These are phyloP conservation scores for grape (Vitis vinifera) DNA, from an alignment of 164 flowering plant species.

Conservation along the genomic window DNA sequence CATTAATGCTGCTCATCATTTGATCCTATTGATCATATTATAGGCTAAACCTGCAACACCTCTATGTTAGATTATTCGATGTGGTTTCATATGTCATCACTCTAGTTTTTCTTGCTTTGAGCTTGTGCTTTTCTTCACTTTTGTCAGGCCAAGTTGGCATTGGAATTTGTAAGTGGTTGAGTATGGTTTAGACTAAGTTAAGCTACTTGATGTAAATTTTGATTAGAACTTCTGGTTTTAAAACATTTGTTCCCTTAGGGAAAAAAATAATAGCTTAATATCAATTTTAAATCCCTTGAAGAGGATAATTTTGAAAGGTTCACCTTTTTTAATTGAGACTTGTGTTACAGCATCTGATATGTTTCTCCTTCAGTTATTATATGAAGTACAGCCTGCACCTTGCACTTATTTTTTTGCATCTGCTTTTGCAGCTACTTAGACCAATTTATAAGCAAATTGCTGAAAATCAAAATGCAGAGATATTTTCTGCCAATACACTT, in stretches of 20 bases:
- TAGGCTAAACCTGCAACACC: not conserved
- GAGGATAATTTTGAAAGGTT: not conserved
- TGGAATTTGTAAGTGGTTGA: not conserved
- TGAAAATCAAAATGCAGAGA: slow-evolving; percentile 98
- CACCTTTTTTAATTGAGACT: no score
- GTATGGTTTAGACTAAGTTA: not conserved
- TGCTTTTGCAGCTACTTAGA: slow-evolving; percentile 77
- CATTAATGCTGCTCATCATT: not conserved
- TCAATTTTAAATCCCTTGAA: not conserved
- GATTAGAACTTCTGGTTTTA: no score
- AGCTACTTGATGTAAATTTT: no score
- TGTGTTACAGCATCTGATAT: not conserved
- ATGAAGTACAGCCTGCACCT: not conserved
- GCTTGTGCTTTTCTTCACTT: not conserved
- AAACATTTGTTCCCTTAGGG: no score
- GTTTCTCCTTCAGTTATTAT: not conserved
- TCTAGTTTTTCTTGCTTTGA: not conserved
- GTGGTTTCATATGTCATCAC: not conserved
- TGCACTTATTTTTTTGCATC: slow-evolving; percentile 9
- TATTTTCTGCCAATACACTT: slow-evolving; percentile 97
- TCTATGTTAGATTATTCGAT: not conserved
- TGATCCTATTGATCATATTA: not conserved
- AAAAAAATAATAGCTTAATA: no score
- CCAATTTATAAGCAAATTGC: slow-evolving; percentile 98
- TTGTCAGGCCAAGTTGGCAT: not conserved